Base-by-base conservation (phyloP, 2,329 filamentous ascomycete genomes). In the Claviceps sp. region DNA sequence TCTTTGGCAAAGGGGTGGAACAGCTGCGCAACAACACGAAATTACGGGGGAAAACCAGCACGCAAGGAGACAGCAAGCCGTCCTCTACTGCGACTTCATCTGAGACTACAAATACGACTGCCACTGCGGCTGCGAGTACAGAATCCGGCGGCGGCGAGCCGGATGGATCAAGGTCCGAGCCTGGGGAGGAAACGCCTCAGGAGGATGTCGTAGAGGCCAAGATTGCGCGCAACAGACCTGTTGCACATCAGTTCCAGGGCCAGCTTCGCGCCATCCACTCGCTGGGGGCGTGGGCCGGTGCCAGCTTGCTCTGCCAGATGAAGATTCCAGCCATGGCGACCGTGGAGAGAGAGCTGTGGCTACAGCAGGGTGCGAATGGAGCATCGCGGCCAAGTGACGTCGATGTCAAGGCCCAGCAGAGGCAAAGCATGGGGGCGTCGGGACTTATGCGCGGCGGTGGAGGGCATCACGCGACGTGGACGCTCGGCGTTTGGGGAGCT, bases 221-320 rank as follows among this genome's bases (percentile, higher is more conserved):
- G 53, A 60, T 70, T 17, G 57, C 57, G 23, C 61, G 66, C 14
- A 62, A 67, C 39, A 61, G 66, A 14, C 64, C 64, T 1, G 51
- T 55, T 60, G 51, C 71, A 68, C 58, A 69, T 59, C 58, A 68
- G 58, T 61, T 79, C 1, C 76, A 79, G 40, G 84, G 84, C 2
- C 68, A 73, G 29, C 69, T 89, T 40, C 75, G 86, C 26, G 82
- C 77, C 2, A 69, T 88, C 2, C 80, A 86, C 55, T 82, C 82
- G 1, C 67, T 90, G 1, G 86, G 86, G 0, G 71, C 85, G 2
- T 91, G 86, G 85, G 77, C 78, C 20, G 86, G 86, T 11, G 86
- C 81, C 3, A 88, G 85, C 62, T 62, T 91, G 50, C 68, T 85
- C 17, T 78, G 82, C 2, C 79, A 83, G 57, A 70, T 89, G 53